Base-by-base conservation (phyloP, 148 eudicot species). In the Silene uniflora region DNA sequence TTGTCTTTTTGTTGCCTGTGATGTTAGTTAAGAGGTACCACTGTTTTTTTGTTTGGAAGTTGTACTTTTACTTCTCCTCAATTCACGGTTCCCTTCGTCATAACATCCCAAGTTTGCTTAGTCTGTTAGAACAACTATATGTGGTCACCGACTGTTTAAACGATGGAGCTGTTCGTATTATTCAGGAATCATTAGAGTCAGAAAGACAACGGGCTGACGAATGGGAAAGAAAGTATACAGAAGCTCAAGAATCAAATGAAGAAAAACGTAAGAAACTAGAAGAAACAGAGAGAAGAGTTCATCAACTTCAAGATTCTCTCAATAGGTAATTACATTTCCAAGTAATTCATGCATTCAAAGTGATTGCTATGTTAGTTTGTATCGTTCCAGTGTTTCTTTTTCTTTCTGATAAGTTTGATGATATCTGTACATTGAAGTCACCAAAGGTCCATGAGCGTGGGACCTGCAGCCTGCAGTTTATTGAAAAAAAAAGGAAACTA, bases 241-340 rank as follows among this genome's bases (percentile, higher is more conserved):
- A 90, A 88, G 85, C 91, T 60, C 77, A 78, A 60, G 87, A 90
- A 81, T 85, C 89, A 81, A 86, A 84, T 83, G 91, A 92, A 84
- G 93, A 86, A 73, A 92, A 84, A 76, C 77, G 82, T 58, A 82
- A 82, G 79, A 92, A 88, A 84, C 79, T 92, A 73, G 99, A 90
- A 82, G 99, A 95, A 85, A 89, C 96, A 75, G 96, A 95, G 81
- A 89, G 76, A 85, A 88, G 91, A 90, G 92, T 95, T 77, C 83
- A 80, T 76, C 93, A 89, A 75, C 96, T 92, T 83, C 97, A 95
- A 84, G 91, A 92, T 71, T 88, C 95, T 75, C 77, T 92, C 79
- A 91, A 81, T 82, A 90, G 97, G 99, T 90, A 89, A 18, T 72
- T 76, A 52, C 24, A 22, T 66, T 54, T 80, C 62, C 39, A 22